Evolutionary conservation across 176 grass and related monocot genomes (phyloP).

Genomic region (Chrysopogon serrulatus): DNA sequence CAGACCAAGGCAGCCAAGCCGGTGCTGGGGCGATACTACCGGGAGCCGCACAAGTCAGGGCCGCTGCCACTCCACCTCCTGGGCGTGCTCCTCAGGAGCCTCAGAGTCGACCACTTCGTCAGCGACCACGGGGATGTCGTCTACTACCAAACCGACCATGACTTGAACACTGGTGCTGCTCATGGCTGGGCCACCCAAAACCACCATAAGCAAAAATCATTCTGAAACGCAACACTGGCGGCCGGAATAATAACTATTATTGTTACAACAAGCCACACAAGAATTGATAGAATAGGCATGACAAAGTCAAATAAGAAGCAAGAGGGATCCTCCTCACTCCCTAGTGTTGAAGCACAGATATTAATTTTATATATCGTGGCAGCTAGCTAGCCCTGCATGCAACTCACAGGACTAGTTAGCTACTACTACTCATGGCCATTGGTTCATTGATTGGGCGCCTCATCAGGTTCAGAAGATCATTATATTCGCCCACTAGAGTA

Average conservation of each 20-base stretch:
- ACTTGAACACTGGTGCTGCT: background rate
- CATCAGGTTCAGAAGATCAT: background rate
- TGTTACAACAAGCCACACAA: background rate
- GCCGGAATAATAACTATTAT: background rate
- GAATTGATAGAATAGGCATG: background rate
- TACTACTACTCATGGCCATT: background rate
- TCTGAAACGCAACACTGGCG: too few relatives aligned
- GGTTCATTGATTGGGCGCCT: background rate
- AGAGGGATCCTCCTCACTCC: background rate
- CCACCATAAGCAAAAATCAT: conserved; percentile 10
- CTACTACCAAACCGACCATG: conserved; percentile 53
- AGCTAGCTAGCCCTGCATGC: background rate
- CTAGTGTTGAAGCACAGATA: background rate
- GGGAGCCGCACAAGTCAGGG: conserved; percentile 68
- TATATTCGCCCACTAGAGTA: background rate
- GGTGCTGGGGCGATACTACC: conserved; percentile 76
- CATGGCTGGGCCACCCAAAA: background rate
- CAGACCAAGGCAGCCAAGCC: conserved; percentile 63
- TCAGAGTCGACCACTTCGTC: conserved; percentile 87
- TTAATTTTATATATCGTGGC: background rate
- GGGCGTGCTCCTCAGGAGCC: conserved; percentile 58
- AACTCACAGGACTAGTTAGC: background rate
- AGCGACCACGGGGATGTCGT: conserved; percentile 79
- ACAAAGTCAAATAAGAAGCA: background rate
- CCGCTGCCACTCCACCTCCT: conserved; percentile 68